Evolutionary conservation across 441 rosid genomes (phyloP), one percentile per base, ranked within the genome.

Genomic region (Omphalea diandra): DNA sequence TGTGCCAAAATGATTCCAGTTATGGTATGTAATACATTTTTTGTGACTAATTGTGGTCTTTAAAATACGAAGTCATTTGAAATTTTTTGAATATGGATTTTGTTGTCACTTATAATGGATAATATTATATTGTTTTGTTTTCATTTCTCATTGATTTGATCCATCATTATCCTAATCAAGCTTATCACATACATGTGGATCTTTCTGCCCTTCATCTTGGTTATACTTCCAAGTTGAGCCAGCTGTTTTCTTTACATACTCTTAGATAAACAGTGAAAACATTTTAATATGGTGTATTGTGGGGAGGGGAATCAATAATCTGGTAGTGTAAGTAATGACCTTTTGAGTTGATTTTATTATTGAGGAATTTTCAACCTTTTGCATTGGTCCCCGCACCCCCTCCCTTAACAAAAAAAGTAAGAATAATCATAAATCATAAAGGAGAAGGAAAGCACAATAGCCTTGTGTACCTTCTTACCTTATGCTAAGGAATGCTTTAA

Each of bases 1-100:
- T 93, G 97, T 77, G 95, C 95, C 54, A 93, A 93, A 81, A 90
- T 93, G 98, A 93, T 93, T 70, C 98, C 98, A 69, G 98, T 93
- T 43, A 90, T 93, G 95, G 98, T 90, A 77, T 76, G 90, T 70
- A 75, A 10, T n/a, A n/a, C n/a, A 69, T 36, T 69, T 78, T 33
- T 47, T n/a, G 32, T 52, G 36, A 46, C n/a, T 15, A 22, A 10
- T 1, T 22, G 14, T 29, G n/a, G 20, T 44, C 31, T 8, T 69
- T 55, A 56, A 7, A 4, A 12, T 69, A 22, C 12, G 46, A 27
- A 3, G 12, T 36, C 12, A 41, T 44, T 55, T 33, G 33, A 14
- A 14, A 26, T 31, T 31, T 6, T 44, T 43, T 22, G 2, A 41
- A 20, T 46, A 9, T 4, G 40, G 17, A 49, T 3, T 12, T 33